Conservation (phyloP, 139 green algal species). For the Coccomyxa sp. region DNA sequence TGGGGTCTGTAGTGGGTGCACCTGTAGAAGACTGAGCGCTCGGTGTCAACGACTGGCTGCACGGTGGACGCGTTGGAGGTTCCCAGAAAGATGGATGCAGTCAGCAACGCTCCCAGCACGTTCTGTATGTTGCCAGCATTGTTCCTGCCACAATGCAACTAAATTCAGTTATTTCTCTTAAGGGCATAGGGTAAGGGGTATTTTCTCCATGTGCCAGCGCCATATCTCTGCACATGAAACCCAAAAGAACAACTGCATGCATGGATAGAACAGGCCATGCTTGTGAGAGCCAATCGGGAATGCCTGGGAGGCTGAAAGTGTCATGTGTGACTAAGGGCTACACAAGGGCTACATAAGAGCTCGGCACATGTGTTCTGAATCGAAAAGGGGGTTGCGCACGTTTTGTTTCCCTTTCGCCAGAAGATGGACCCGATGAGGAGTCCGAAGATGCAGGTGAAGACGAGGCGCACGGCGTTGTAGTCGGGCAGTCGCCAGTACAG, state of each 20-base stretch:
- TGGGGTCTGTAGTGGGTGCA: not conserved
- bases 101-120: not conserved
- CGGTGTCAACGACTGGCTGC: slow-evolving; percentile 38
- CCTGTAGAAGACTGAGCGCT: slow-evolving; percentile 56
- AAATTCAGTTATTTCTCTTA: not conserved
- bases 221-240: too few species aligned
- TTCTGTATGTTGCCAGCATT: not conserved
- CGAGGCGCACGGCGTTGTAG: slow-evolving; percentile 43
- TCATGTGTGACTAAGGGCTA: too few species aligned
- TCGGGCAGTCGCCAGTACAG: slow-evolving; percentile 24
- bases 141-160: not conserved
- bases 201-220: too few species aligned
- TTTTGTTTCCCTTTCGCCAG: slow-evolving; percentile 8
- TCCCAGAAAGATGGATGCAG: not conserved
- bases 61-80: slow-evolving; percentile 43
- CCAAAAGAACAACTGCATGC: too few species aligned
- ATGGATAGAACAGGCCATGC: too few species aligned
- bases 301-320: too few species aligned
- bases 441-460: slow-evolving; percentile 36
- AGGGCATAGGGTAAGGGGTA: too few species aligned
- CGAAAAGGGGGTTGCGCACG: not conserved
- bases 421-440: slow-evolving; percentile 34
- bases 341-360: too few species aligned
- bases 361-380: not conserved
- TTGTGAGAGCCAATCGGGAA: too few species aligned